A percentile compares a stretch with the other conserved stretches of the same genome.
phyloP scores from a whole-genome alignment of 1,284 basidiomycete genomes.

The Termitomyces sp. region DNA sequence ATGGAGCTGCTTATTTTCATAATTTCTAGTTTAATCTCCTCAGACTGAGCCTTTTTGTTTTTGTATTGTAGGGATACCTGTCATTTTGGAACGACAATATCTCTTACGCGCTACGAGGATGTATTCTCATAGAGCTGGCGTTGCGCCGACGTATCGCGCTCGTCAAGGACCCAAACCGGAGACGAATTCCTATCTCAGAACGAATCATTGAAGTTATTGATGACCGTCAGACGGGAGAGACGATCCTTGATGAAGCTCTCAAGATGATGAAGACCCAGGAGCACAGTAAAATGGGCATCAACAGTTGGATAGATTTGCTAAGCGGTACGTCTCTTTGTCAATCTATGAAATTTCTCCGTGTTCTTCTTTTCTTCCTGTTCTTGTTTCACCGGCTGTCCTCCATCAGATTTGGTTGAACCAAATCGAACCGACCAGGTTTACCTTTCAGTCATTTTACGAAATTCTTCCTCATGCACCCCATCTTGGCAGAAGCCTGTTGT shows the following conservation, averaged over 20 bases:
- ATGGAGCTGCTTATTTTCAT: background rate
- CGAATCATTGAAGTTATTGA: slow-evolving; percentile 88
- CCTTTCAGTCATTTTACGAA: background rate
- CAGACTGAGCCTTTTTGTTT: background rate
- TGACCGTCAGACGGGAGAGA: slow-evolving; percentile 89
- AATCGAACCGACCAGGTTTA: background rate
- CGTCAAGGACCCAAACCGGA: slow-evolving; percentile 77
- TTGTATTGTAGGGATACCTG: slow-evolving; percentile 72
- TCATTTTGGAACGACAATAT: slow-evolving; percentile 99
- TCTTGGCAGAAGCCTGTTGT: background rate
- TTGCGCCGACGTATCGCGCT: slow-evolving; percentile 86
- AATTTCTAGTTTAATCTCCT: background rate
- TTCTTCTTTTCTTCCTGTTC: slow-evolving; percentile 3
- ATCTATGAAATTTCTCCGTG: background rate
- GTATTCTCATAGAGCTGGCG: slow-evolving; percentile 92
- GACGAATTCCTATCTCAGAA: slow-evolving; percentile 75
- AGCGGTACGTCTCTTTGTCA: slow-evolving; percentile 57
- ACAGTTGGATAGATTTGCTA: slow-evolving; percentile 90
- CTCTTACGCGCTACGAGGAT: slow-evolving; percentile 91
- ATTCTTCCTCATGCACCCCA: background rate
- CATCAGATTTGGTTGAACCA: background rate
- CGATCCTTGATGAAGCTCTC: slow-evolving; percentile 91
- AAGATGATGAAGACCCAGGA: slow-evolving; percentile 84
- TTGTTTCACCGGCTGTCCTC: background rate
- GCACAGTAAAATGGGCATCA: slow-evolving; percentile 82